Evolutionary conservation across 1,284 basidiomycete species (phyloP), one percentile per base, ranked within the genome.

Genomic region (Ustilago nuda): DNA sequence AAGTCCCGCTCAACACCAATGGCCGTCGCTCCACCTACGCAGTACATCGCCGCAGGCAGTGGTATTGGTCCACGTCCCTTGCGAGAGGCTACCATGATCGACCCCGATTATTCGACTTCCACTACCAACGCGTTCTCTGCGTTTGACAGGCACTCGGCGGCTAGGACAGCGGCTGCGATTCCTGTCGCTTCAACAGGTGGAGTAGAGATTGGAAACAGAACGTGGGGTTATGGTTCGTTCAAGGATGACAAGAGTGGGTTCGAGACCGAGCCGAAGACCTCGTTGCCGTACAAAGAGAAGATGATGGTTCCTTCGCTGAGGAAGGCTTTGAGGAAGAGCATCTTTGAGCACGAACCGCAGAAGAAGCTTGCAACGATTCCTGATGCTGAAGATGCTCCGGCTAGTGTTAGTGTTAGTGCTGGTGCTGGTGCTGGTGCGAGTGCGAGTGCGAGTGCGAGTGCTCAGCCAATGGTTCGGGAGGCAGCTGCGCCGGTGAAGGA

Each of bases 181-280:
- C 57, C 54, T 9, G 43, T 61, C 7, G 52, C 56, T 6, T 45
- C 51, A 4, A 15, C 59, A 2, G 67, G 56, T 15, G 74, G 74
- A 1, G 36, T 76, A 11, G 37, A 53, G 27, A 76, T 76, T 48
- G 69, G 69, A 36, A 72, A 72, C 45, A 61, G 60, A 48, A 72
- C 69, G 3, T 72, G 66, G 66, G 75, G 75, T 45, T 77, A 77
- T 37, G 75, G 70, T 32, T 77, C 75, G 23, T 73, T 77, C 59
- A 64, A 71, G 35, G 77, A 80, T 51, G 56, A 57, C 33, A 72
- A 55, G 15, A 70, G 71, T 39, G 79, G 78, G 1, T 75, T 84
- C 17, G 83, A 85, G 41, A 75, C 80, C 4, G 81, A 85, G 69
- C 83, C 84, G 19, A 85, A 85, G 67, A 85, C 84, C 12, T 81